These are phyloP conservation scores for Acacia acuminata DNA, from an alignment of 306 rosid genomes.

Conservation along the genomic window DNA sequence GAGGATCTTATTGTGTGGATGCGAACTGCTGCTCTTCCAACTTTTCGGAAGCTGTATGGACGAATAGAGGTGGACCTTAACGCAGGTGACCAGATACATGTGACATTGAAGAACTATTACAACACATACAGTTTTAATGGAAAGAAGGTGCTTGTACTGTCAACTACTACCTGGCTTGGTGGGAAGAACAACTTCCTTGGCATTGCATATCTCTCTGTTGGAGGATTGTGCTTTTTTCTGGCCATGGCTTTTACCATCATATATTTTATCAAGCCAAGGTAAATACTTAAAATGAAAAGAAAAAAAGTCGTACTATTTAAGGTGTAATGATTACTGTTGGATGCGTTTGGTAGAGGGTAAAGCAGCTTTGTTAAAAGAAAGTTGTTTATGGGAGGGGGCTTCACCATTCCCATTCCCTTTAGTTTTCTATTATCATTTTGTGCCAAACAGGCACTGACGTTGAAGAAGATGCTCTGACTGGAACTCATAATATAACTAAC, in stretches of 20 bases:
- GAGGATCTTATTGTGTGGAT: conserved; percentile 92
- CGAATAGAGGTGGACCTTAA: conserved; percentile 71
- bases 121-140: conserved; percentile 77
- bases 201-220: conserved; percentile 85
- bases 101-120: conserved; percentile 56
- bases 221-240: conserved; percentile 91
- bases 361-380: not conserved
- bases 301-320: not conserved
- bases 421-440: not conserved
- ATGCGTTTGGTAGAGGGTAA: not conserved
- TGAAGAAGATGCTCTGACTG: not conserved
- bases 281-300: conserved; percentile 3
- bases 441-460: not conserved
- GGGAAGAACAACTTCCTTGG: conserved; percentile 89
- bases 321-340: not conserved
- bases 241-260: conserved; percentile 72
- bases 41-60: conserved; percentile 81
- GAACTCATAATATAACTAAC: not conserved
- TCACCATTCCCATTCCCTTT: not conserved
- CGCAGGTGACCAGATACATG: conserved; percentile 46
- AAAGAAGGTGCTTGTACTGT: conserved; percentile 80
- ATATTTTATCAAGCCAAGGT: conserved; percentile 95
- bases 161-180: conserved; percentile 84
- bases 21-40: conserved; percentile 91
- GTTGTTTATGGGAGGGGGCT: not conserved